phyloP scores from a whole-genome alignment of 441 rosid genomes.

The Jatropha podagrica region DNA sequence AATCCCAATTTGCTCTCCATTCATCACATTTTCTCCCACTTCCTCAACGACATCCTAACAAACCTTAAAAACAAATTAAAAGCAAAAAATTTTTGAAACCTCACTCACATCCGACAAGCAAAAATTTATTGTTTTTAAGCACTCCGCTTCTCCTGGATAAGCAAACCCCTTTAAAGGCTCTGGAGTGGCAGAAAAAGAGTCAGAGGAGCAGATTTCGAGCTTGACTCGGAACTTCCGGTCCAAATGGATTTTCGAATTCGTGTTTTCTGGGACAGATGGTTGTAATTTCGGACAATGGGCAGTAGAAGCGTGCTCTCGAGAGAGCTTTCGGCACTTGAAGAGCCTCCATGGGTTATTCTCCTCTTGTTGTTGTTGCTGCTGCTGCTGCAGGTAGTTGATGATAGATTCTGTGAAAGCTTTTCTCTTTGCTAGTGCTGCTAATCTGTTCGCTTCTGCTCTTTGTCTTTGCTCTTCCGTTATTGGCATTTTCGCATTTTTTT shows the following conservation, averaged over 20 bases:
- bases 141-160: slow-evolving; percentile 62
- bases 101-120: slow-evolving; percentile 57
- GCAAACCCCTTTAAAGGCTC: slow-evolving; percentile 42
- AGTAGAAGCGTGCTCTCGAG: slow-evolving; percentile 19
- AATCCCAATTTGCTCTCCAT: not conserved
- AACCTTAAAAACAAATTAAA: not conserved
- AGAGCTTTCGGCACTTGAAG: slow-evolving; percentile 69
- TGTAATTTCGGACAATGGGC: slow-evolving; percentile 20
- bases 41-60: slow-evolving; percentile 4
- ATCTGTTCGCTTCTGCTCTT: slow-evolving; percentile 61
- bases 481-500: slow-evolving; percentile 36
- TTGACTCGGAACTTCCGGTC: slow-evolving; percentile 56
- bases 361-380: not conserved
- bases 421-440: slow-evolving; percentile 60
- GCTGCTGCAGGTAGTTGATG: slow-evolving; percentile 12
- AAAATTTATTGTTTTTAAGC: slow-evolving; percentile 46
- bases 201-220: slow-evolving; percentile 86
- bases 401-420: slow-evolving; percentile 42
- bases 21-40: slow-evolving; percentile 1
- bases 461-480: slow-evolving; percentile 59
- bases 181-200: slow-evolving; percentile 73
- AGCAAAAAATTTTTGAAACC: not conserved
- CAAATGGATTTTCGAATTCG: slow-evolving; percentile 24
- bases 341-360: slow-evolving; percentile 48
- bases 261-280: slow-evolving; percentile 18